These are phyloP conservation scores for Cymbidium sinense DNA, from an alignment of 106 monocot species.

Conservation along the genomic window DNA sequence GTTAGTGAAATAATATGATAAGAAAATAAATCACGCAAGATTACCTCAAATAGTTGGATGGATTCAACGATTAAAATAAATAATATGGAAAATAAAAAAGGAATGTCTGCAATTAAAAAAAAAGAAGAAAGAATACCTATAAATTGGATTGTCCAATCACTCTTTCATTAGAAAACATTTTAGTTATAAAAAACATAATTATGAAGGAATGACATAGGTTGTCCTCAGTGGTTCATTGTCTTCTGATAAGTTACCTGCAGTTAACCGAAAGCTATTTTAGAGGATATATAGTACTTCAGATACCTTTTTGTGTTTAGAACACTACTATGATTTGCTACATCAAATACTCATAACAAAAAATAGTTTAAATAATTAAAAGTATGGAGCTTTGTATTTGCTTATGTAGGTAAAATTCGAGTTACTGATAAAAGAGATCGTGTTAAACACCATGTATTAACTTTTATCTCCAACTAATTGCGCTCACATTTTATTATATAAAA, in stretches of 20 bases:
- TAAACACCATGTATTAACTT: neutral
- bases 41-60: neutral
- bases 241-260: constrained; percentile 45
- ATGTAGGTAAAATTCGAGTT: neutral
- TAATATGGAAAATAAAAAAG: neutral
- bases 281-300: neutral
- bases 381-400: too few species aligned
- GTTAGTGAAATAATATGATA: neutral
- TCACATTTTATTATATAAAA: neutral
- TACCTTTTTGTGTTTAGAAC: neutral
- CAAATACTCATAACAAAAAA: too few species aligned
- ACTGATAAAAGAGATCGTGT: neutral
- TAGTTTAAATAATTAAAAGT: too few species aligned
- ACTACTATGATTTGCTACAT: neutral
- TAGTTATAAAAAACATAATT: neutral
- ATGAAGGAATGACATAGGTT: neutral
- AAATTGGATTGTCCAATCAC: neutral
- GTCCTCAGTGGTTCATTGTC: constrained; percentile 20
- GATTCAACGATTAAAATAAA: neutral
- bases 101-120: neutral
- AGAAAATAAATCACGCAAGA: neutral
- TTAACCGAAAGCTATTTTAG: neutral
- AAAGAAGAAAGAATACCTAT: neutral
- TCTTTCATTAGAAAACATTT: neutral
- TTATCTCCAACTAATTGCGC: neutral